Conservation (phyloP, 2,329 filamentous ascomycete genomes). For the Trichoderma sp. region DNA sequence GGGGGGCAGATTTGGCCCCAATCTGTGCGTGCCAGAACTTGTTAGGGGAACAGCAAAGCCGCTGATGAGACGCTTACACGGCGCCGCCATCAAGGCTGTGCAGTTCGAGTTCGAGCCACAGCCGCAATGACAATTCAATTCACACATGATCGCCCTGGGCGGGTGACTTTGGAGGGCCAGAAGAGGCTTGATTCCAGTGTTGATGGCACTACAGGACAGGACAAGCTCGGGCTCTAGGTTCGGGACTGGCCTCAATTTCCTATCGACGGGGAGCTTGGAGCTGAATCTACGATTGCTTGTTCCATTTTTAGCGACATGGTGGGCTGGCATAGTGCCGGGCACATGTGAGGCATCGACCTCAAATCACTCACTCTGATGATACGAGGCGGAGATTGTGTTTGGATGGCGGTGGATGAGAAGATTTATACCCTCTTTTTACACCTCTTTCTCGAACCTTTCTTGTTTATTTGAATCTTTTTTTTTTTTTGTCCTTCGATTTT, state of each 20-base stretch:
- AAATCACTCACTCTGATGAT: neutral
- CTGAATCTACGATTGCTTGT: neutral
- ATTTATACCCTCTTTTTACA: neutral
- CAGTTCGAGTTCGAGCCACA: neutral
- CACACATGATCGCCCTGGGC: neutral
- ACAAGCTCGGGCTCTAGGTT: neutral
- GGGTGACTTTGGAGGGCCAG: neutral
- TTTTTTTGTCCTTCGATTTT: accelerated
- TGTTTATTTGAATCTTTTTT: neutral
- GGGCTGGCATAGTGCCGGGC: neutral
- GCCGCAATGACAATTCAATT: neutral
- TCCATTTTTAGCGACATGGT: neutral
- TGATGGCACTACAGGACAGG: neutral
- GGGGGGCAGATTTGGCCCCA: constrained; percentile 13
- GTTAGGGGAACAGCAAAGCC: constrained; percentile 5
- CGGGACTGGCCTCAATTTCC: neutral
- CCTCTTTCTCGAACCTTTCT: neutral
- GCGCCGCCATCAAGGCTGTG: constrained; percentile 13
- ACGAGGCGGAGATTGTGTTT: neutral
- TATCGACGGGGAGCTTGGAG: neutral
- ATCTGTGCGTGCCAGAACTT: neutral
- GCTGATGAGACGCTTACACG: constrained; percentile 16
- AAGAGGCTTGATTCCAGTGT: neutral
- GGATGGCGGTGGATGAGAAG: too few relatives aligned
- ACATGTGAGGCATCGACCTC: neutral